These are phyloP conservation scores for Emergomyces orientalis DNA, from an alignment of 2,329 filamentous ascomycete species.

Conservation along the genomic window DNA sequence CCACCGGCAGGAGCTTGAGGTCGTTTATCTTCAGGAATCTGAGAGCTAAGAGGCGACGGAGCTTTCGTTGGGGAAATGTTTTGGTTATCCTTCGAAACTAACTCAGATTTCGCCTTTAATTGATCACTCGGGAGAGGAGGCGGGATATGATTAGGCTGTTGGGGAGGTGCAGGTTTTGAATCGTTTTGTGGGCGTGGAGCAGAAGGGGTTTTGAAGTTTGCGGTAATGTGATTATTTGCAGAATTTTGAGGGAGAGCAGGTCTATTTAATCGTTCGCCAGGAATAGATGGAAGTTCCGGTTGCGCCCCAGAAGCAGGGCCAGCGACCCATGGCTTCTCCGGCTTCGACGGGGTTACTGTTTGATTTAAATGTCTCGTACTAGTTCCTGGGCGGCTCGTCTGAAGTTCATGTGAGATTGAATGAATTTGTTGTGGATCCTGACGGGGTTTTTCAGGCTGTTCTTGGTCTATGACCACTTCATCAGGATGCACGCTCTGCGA, in stretches of 20 bases:
- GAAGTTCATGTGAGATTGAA: slow-evolving; percentile 2
- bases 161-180: slow-evolving; percentile 16
- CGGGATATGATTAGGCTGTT: slow-evolving; percentile 17
- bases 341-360: slow-evolving; percentile 33
- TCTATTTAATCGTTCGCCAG: slow-evolving; percentile 8
- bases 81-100: slow-evolving; percentile 8
- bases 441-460: slow-evolving; percentile 20
- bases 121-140: slow-evolving; percentile 18
- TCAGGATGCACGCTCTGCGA: slow-evolving; percentile 63
- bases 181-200: slow-evolving; percentile 10
- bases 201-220: slow-evolving; percentile 8
- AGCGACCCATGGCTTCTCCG: slow-evolving; percentile 24
- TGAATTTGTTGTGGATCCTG: slow-evolving; percentile 13
- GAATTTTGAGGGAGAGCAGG: not conserved
- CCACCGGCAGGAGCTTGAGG: slow-evolving; percentile 40
- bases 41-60: slow-evolving; percentile 24
- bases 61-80: slow-evolving; percentile 12
- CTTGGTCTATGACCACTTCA: slow-evolving; percentile 53
- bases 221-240: slow-evolving; percentile 10
- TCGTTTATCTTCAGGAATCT: slow-evolving; percentile 16
- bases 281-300: slow-evolving; percentile 6
- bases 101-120: slow-evolving; percentile 15
- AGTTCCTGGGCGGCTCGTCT: not conserved
- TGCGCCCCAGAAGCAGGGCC: slow-evolving; percentile 17
- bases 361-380: slow-evolving; percentile 15